Conservation (phyloP, 2,329 filamentous ascomycete species). For the Aspergillus candidus region DNA sequence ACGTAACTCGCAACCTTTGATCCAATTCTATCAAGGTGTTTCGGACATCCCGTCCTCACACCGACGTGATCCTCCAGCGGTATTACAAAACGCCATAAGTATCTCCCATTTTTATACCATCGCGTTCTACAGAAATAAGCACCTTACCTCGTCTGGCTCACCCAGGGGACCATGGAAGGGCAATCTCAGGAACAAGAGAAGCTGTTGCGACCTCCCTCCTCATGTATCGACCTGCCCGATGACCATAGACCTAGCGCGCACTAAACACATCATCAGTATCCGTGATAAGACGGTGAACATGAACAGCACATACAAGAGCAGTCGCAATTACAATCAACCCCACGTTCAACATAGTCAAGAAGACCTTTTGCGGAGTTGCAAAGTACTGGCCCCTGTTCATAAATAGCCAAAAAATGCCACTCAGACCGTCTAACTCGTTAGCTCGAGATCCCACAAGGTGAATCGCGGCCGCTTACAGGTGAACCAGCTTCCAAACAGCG, state of each 20-base stretch:
- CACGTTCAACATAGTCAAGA: slow-evolving; percentile 23
- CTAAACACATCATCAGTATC: slow-evolving; percentile 6
- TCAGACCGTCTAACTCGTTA: slow-evolving; percentile 14
- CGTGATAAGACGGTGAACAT: not conserved
- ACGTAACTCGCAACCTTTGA: too few relatives aligned
- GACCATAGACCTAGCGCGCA: slow-evolving; percentile 31
- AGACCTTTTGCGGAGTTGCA: slow-evolving; percentile 25
- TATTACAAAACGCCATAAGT: too few relatives aligned
- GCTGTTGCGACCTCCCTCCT: slow-evolving; percentile 24
- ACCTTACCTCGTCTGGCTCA: too few relatives aligned
- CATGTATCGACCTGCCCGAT: slow-evolving; percentile 30
- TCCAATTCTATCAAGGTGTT: too few relatives aligned
- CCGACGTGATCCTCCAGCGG: too few relatives aligned
- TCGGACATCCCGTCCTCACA: too few relatives aligned
- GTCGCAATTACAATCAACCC: slow-evolving; percentile 17
- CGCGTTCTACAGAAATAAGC: too few relatives aligned
- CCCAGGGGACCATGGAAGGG: too few relatives aligned
- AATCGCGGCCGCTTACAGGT: slow-evolving; percentile 33
- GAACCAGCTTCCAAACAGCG: slow-evolving; percentile 64
- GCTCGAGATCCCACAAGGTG: too few relatives aligned
- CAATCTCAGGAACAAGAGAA: slow-evolving; percentile 21
- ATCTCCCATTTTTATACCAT: too few relatives aligned
- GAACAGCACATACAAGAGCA: slow-evolving; percentile 15
- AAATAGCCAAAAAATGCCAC: slow-evolving; percentile 35
- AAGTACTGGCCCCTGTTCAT: slow-evolving; percentile 30